A percentile compares a stretch with the other conserved stretches of the same genome.
These are phyloP conservation scores for Amylocystis lapponica DNA, from an alignment of 768 basidiomycete species.

Conservation along the genomic window DNA sequence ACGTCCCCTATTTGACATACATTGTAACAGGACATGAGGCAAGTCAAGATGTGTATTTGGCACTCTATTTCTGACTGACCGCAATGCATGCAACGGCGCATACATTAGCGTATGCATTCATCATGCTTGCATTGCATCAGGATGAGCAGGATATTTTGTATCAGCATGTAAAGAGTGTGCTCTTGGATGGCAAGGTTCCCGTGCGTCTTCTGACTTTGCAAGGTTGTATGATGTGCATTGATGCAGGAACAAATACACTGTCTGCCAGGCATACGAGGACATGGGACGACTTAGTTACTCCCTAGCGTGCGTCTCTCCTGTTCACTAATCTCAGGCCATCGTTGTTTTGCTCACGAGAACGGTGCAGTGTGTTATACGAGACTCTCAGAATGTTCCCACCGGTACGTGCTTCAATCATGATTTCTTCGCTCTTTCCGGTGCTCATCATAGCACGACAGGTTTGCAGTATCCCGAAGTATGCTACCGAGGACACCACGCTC, in stretches of 20 bases:
- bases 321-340: too few species aligned
- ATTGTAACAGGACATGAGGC: slow-evolving; percentile 47
- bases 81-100: slow-evolving; percentile 29
- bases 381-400: slow-evolving; percentile 27
- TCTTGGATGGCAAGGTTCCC: slow-evolving; percentile 20
- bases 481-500: slow-evolving; percentile 19
- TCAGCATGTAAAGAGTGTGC: slow-evolving; percentile 24
- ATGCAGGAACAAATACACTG: too few species aligned
- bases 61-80: too few species aligned
- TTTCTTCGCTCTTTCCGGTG: neutral
- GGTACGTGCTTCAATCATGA: slow-evolving; percentile 12
- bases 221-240: neutral
- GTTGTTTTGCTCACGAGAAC: neutral
- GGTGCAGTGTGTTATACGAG: slow-evolving; percentile 25
- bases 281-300: slow-evolving; percentile 20
- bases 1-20: neutral
- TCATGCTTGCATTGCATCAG: slow-evolving; percentile 33
- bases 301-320: slow-evolving; percentile 19
- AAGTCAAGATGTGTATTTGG: too few species aligned
- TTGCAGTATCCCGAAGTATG: slow-evolving; percentile 11
- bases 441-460: slow-evolving; percentile 1
- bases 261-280: slow-evolving; percentile 25
- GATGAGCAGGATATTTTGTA: slow-evolving; percentile 34
- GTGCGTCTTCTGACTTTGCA: slow-evolving; percentile 10
- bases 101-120: slow-evolving; percentile 28